Base-by-base conservation (phyloP, 1,284 basidiomycete species). In the Ustilago lituana region DNA sequence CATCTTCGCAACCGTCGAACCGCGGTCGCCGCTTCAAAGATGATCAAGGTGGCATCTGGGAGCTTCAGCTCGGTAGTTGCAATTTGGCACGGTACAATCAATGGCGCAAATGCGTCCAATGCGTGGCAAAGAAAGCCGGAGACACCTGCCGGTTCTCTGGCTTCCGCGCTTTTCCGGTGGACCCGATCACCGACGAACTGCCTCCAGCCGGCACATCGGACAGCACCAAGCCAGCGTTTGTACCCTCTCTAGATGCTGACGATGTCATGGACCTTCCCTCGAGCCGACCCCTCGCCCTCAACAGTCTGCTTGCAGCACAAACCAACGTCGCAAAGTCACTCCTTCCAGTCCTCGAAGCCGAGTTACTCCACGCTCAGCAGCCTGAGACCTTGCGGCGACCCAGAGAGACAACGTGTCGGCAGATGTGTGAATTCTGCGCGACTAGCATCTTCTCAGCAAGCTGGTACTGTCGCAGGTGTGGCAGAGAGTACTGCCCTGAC, bases 391-490 rank as follows among this genome's bases (percentile, higher is more conserved):
- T 75, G 11, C 53, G 65, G 5, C 35, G 73, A 19, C 41, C 56
- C 1, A 40, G 70, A 27, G 73, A 75, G 63, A 54, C 55, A 5
- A 48, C n/a, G 5, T 61, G 59, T 32, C 62, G 74, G n/a, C 63
- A 62, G 24, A 71, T 61, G 61, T 77, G 75, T 59, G 93, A 97
- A 83, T 92, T 90, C 3, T 97, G 94, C 82, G 90, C 91, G 84
- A 93, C 92, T 4, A 93, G 92, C 14, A 88, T 97, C 59, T 95
- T 96, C 82, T 90, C 90, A 6, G 89, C 89, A 56, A 91, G 88
- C 57, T 96, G 90, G 88, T 90, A 94, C 86, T 97, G 94, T 82
- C 86, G 88, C 9, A 80, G 87, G n/a, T 97, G 94, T 81, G 94
- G 93, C 1, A 88, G 92, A 14, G 94, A 96, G 82, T 89, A 91